A percentile compares a stretch with the other conserved stretches of the same genome.
Conservation (phyloP, 1,139 yeast genomes). For the Kodamaea sp. region DNA sequence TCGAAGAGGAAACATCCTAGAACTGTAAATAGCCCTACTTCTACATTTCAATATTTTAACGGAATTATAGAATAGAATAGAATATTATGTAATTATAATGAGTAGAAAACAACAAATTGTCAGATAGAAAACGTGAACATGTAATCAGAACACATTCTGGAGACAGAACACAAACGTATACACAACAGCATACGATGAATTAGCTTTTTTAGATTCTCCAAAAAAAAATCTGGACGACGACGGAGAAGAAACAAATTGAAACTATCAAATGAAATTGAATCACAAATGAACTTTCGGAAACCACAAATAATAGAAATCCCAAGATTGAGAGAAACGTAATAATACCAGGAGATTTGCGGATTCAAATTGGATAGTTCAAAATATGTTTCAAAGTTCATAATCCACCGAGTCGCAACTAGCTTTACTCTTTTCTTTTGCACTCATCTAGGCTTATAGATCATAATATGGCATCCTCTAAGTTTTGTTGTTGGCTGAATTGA, state of each 20-base stretch:
- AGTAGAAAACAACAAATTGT: constrained; percentile 1
- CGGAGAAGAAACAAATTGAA: background rate
- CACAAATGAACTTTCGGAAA: constrained; percentile 1
- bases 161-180: too few species aligned
- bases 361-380: too few species aligned
- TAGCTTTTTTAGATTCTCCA: too few species aligned
- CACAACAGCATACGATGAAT: too few species aligned
- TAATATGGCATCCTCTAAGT: too few species aligned
- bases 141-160: too few species aligned
- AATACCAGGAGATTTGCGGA: too few species aligned
- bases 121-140: background rate
- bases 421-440: too few species aligned
- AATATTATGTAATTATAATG: background rate
- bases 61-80: constrained; percentile 2
- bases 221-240: too few species aligned
- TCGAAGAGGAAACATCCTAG: background rate
- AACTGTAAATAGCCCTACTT: background rate
- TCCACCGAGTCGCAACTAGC: too few species aligned
- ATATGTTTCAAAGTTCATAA: too few species aligned
- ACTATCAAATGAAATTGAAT: background rate
- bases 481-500: too few species aligned
- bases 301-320: constrained; percentile 1
- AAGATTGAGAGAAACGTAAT: background rate
- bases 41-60: background rate
- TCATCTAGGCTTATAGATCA: constrained; percentile 9